Conservation (phyloP, 352 stramenopile genomes). For the Globisporangium cylindrosporum region DNA sequence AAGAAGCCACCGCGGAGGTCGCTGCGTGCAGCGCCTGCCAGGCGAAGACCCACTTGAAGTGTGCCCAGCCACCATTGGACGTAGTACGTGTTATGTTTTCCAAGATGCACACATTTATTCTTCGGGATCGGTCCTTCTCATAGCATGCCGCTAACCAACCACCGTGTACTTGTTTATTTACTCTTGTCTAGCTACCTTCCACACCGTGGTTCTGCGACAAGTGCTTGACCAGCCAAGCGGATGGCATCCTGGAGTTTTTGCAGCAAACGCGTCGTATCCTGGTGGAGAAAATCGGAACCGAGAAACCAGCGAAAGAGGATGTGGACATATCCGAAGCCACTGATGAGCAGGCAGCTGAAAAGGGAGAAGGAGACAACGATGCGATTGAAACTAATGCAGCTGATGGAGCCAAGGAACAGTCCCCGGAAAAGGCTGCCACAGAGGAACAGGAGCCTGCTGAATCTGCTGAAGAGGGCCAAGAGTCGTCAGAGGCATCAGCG, state of each 20-base stretch:
- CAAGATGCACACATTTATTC: not conserved
- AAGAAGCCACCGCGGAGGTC: slow-evolving; percentile 42
- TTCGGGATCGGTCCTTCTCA: not conserved
- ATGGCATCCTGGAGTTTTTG: slow-evolving; percentile 63
- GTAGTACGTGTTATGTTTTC: slow-evolving; percentile 13
- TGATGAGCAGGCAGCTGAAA: not conserved
- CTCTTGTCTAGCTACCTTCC: slow-evolving; percentile 13
- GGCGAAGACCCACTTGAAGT: slow-evolving; percentile 56
- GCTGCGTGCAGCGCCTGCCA: slow-evolving; percentile 57
- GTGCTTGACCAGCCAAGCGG: slow-evolving; percentile 47
- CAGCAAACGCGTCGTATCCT: slow-evolving; percentile 61
- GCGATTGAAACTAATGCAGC: not conserved
- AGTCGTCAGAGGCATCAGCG: not conserved
- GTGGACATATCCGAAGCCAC: not conserved
- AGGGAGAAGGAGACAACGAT: not conserved
- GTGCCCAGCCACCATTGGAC: slow-evolving; percentile 33
- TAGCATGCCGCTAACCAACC: not conserved
- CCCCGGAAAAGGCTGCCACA: not conserved
- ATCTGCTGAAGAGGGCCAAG: not conserved
- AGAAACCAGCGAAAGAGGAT: slow-evolving; percentile 19
- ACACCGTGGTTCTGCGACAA: slow-evolving; percentile 56
- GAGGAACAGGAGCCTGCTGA: not conserved
- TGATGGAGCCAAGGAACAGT: not conserved
- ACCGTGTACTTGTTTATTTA: not conserved
- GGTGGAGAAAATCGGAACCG: slow-evolving; percentile 29